phyloP scores from a whole-genome alignment of 805 yeast species.

The Wickerhamiella nectarea region DNA sequence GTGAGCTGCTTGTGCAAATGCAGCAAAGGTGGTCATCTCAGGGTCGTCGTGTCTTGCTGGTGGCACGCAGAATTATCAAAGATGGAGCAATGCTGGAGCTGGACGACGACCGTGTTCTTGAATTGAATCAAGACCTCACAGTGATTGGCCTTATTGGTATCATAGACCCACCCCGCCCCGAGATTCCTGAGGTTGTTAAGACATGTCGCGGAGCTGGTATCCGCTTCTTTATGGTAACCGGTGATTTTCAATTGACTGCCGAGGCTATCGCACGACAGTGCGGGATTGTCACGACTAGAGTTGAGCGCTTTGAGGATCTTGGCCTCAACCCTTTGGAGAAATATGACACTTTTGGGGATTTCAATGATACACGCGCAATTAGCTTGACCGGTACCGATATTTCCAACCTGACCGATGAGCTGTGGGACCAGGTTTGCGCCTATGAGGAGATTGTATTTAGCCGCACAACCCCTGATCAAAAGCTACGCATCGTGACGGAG shows the following conservation, averaged over 20 bases:
- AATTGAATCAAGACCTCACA: constrained; percentile 32
- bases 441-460: constrained; percentile 31
- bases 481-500: constrained; percentile 33
- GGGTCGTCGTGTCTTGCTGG: constrained; percentile 9
- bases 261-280: constrained; percentile 34
- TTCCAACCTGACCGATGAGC: constrained; percentile 21
- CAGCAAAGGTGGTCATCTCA: not conserved
- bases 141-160: constrained; percentile 82
- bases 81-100: not conserved
- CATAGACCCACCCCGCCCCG: constrained; percentile 91
- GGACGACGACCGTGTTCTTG: not conserved
- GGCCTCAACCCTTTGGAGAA: not conserved
- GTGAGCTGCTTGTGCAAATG: not conserved
- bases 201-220: constrained; percentile 79
- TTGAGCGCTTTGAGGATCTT: constrained; percentile 3
- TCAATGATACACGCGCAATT: not conserved
- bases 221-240: constrained; percentile 87
- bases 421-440: constrained; percentile 31
- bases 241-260: constrained; percentile 37
- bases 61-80: not conserved
- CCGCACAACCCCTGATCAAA: constrained; percentile 33
- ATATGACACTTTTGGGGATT: not conserved
- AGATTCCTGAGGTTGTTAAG: constrained; percentile 59
- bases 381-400: constrained; percentile 10
- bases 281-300: constrained; percentile 30